Conservation (phyloP, 441 rosid species). For the Gossypium gossypioides region DNA sequence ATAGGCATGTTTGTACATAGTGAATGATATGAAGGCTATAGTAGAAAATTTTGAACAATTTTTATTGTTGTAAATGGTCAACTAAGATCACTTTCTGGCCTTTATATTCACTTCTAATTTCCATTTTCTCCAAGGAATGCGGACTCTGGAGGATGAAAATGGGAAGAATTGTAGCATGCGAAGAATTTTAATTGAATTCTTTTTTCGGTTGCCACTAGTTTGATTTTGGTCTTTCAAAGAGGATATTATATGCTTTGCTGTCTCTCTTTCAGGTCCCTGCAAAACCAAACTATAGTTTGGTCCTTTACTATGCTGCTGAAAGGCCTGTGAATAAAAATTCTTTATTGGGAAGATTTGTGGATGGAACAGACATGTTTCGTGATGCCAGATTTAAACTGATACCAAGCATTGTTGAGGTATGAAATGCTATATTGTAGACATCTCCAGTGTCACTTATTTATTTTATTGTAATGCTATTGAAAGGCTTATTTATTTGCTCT, state of each 20-base stretch:
- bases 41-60: background rate
- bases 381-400: constrained; percentile 69
- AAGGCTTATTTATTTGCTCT: constrained; percentile 12
- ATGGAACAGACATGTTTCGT: constrained; percentile 57
- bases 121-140: background rate
- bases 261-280: constrained; percentile 55
- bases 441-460: background rate
- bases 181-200: background rate
- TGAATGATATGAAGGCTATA: background rate
- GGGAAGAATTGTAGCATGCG: background rate
- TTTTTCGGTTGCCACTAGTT: constrained; percentile 4
- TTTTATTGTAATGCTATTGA: background rate
- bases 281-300: constrained; percentile 70
- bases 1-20: constrained; percentile 6
- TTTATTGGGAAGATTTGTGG: constrained; percentile 55
- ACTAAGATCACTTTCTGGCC: background rate
- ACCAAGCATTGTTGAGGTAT: constrained; percentile 55
- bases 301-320: constrained; percentile 54
- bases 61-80: background rate
- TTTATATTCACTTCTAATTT: background rate
- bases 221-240: constrained; percentile 9
- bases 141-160: background rate
- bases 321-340: constrained; percentile 56
- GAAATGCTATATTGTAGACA: background rate
- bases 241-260: background rate